Evolutionary conservation across 768 basidiomycete species (phyloP).

Genomic region (Butyriboletus loyo): DNA sequence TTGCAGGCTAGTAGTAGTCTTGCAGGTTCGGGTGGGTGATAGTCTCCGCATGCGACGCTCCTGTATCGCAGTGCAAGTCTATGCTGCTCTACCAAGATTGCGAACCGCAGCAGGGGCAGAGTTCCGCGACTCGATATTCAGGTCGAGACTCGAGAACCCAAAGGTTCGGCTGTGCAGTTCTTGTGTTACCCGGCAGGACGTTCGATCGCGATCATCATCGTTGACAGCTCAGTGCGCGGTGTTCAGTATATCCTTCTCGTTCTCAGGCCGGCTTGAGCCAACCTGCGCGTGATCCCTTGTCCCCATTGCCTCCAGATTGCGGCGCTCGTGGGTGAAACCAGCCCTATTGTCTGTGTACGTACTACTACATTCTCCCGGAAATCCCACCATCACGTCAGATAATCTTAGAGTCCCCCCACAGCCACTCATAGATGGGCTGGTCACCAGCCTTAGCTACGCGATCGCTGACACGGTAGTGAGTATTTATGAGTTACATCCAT

Average conservation of each 20-base stretch:
- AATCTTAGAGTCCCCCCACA: neutral
- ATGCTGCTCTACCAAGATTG: too few species aligned
- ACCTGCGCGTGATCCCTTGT: neutral
- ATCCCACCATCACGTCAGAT: slow-evolving; percentile 1
- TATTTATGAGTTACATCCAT: neutral
- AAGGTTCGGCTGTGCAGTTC: neutral
- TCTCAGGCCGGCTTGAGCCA: neutral
- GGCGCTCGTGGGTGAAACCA: too few species aligned
- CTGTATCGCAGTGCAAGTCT: too few species aligned
- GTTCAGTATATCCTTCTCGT: neutral
- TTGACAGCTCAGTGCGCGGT: neutral
- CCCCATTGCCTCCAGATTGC: too few species aligned
- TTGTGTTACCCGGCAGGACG: neutral
- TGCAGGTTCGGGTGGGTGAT: neutral
- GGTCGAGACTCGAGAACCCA: slow-evolving; percentile 6
- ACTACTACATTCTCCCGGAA: neutral
- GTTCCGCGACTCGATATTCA: neutral
- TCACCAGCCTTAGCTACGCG: too few species aligned
- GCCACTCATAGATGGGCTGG: too few species aligned
- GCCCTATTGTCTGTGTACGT: neutral
- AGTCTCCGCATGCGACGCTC: too few species aligned
- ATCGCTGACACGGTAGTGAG: neutral
- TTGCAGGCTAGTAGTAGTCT: neutral
- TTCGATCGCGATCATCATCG: slow-evolving; percentile 2
- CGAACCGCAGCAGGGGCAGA: neutral